Evolutionary conservation across 495 filamentous ascomycete genomes (phyloP), one percentile per base, ranked within the genome.

Genomic region (Terfezia claveryi): DNA sequence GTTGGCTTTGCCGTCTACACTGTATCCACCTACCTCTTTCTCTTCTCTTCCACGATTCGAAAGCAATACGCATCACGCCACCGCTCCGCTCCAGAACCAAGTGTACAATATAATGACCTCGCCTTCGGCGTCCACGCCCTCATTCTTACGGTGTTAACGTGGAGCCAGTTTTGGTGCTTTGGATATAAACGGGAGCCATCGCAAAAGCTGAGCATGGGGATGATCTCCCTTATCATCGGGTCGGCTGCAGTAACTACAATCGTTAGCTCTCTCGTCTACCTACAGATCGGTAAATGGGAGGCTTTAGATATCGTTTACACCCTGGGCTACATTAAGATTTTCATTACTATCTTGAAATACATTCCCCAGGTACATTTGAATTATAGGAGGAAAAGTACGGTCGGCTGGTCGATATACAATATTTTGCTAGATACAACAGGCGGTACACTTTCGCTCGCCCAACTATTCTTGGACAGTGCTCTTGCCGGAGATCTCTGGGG

Each of bases 291-390:
- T 41, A 73, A 72, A 23, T 84, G 80, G 80, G 79, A 79, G 2
- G 86, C 82, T 84, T 80, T 88, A 60, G 83, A 88, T 62, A 80
- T 87, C 55, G 83, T 92, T 49, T 95, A 95, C 68, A 73, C 77
- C 12, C 68, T 91, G 23, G 82, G 82, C 16, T 93, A 86, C 61
- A 74, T 91, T 66, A 98, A 98, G 67, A 71, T 98, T n/a, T 60
- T 87, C 23, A 76, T 93, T 49, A 93, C 86, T 0, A 63, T 94
- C 5, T 72, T 94, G 61, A 98, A 98, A 66, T 98, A 96, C 68
- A 75, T 83, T 38, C 92, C 91, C 11, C 91, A 98, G 69, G 80
- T 80, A 10, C 72, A 78, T 58, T 71, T 81, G 57, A 96, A 96
- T 69, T 87, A 83, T 62, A 74, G 77, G 63, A 82, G 85, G 52